Base-by-base conservation (phyloP, 2,329 filamentous ascomycete species). In the Paecilomyces variotii region DNA sequence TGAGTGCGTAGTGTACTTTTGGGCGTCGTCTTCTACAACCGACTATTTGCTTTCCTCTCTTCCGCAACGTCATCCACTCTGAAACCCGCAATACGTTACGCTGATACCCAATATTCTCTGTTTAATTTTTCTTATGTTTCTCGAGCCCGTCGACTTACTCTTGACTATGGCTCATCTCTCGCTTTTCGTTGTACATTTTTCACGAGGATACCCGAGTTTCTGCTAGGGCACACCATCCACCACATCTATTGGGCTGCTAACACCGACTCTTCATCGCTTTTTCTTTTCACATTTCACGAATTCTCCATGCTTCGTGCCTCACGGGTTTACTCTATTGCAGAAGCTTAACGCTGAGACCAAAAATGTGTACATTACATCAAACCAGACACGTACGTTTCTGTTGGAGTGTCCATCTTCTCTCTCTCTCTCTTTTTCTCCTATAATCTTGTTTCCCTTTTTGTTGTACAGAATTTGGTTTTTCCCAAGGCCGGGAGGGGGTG, bases 1-100 rank as follows among this genome's bases (percentile, higher is more conserved):
- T 71, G 12, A 63, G 67, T 55, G 69, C 68, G 58, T 71, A 50
- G 39, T 12, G 50, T 24, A 52, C 24, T 12, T 19, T 52, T 28
- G 25, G 10, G 27, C 50, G 24, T 52, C 7, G 39, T 28, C 34
- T 54, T 56, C 25, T 25, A 55, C 32, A 27, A 35, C 5, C 58
- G 51, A 57, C 55, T 25, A 54, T 53, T 54, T 32, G 59, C n/a
- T 53, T 52, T 35, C 55, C 54, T 27, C 60, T 59, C 58, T 51
- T 60, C 59, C 55, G n/a, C 56, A 56, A 63, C 60, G 60, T 55
- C 58, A 55, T 55, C 53, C 57, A 27, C 25, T 30, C 34, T 50
- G 35, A 26, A 11, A 25, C 14, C 53, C n/a, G 27, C 50, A 52
- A 55, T 55, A 7, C 32, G 53, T 57, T 59, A 59, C 54, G 57